Base-by-base conservation (phyloP, 2,329 filamentous ascomycete genomes). In the Uncinocarpus reesii region DNA sequence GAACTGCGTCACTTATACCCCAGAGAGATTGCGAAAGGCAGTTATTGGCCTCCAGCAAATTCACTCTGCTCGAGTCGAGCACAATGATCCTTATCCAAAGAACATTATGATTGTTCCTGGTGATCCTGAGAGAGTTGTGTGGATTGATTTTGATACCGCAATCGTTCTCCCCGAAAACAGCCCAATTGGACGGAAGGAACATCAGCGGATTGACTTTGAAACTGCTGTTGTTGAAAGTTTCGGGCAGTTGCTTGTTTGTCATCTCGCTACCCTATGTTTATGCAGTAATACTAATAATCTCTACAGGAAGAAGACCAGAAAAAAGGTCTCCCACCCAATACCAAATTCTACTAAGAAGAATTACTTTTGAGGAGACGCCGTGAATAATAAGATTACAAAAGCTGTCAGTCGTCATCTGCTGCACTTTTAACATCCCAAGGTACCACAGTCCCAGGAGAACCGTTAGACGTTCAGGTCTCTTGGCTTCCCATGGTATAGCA, bases 131-230 rank as follows among this genome's bases (percentile, higher is more conserved):
- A 45, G 45, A 26, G 45, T 52, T 48, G 23, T 52, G 13, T 52
- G 45, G 49, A 34, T 52, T 37, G 49, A 52, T 48, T 52, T 53
- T 44, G 49, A 53, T 49, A 46, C 51, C 45, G 41, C 52, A 15
- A 53, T 53, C 31, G 34, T 41, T 40, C 51, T 48, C 35, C 48
- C 52, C 38, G 28, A 10, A 16, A 38, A 16, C 16, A 20, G 13
- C n/a, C 10, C 3, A n/a, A 38, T 47, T 47, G 35, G 20, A 40
- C 26, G 40, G 44, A 47, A 47, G 44, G 44, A 20, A 38, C 35
- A 20, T 20, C 11, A n/a, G 8, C 34, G 35, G 44, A 47, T 40
- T 47, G 44, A 47, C 21, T 26, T 47, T 47, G 34, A 47, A 47
- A 40, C 32, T 40, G 44, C 16, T 31, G 44, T 47, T 38, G 44